These are phyloP conservation scores for Boletus edulis DNA, from an alignment of 768 basidiomycete species.

Conservation along the genomic window DNA sequence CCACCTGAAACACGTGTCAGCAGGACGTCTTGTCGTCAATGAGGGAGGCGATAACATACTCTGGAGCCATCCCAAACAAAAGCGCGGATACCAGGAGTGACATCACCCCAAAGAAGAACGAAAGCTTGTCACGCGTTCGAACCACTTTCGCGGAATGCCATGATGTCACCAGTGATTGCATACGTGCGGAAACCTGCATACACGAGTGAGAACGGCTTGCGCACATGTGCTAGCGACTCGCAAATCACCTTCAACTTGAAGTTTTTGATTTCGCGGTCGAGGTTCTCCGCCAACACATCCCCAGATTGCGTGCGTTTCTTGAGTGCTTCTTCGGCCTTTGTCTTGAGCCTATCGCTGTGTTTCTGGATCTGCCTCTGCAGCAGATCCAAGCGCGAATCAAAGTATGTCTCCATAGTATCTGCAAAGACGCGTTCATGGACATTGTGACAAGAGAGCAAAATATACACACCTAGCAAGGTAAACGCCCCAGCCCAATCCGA, in stretches of 20 bases:
- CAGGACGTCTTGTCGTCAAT: background rate
- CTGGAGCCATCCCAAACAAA: conserved; percentile 82
- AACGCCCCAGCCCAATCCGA: conserved; percentile 80
- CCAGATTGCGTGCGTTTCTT: conserved; percentile 58
- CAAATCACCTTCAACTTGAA: conserved; percentile 78
- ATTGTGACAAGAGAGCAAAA: background rate
- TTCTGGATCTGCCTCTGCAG: conserved; percentile 83
- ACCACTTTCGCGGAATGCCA: conserved; percentile 95
- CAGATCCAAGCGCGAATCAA: conserved; percentile 85
- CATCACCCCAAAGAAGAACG: conserved; percentile 95
- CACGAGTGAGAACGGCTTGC: conserved; percentile 5
- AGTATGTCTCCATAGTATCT: conserved; percentile 96
- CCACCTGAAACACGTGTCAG: conserved; percentile 52
- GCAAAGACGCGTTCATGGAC: background rate
- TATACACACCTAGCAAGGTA: conserved; percentile 71
- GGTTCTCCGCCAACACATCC: conserved; percentile 67
- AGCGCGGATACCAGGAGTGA: conserved; percentile 80
- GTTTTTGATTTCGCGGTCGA: conserved; percentile 83
- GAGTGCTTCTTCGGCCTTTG: conserved; percentile 77
- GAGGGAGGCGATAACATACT: conserved; percentile 47
- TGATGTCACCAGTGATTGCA: conserved; percentile 71
- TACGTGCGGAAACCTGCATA: conserved; percentile 70
- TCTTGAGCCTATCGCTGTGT: conserved; percentile 80
- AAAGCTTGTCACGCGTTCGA: conserved; percentile 77
- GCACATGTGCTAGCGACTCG: background rate